A percentile compares a stretch with the other conserved stretches of the same genome.
These are phyloP conservation scores for Plasmopara halstedii DNA, from an alignment of 352 stramenopile genomes.

Conservation along the genomic window DNA sequence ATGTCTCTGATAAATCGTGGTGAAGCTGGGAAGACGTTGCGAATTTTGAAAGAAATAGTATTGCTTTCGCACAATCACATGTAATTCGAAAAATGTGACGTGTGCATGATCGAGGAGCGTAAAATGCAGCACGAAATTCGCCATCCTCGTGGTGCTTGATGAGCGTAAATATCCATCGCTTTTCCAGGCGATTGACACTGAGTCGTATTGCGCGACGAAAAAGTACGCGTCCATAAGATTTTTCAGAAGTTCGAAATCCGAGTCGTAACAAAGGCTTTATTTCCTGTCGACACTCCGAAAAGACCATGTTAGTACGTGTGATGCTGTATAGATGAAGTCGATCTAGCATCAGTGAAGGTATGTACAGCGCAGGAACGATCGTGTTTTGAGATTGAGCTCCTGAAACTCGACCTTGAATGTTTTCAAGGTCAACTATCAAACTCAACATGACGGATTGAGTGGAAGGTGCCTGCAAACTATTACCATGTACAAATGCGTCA, in stretches of 20 bases:
- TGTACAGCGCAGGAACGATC: conserved; percentile 22
- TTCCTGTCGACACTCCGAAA: conserved; percentile 7
- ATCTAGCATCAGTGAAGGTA: conserved; percentile 49
- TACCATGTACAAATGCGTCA: conserved; percentile 43
- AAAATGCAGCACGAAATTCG: conserved; percentile 19
- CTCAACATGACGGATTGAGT: conserved; percentile 6
- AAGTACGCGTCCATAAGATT: conserved; percentile 15
- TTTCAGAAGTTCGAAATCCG: conserved; percentile 13
- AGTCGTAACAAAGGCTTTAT: conserved; percentile 5
- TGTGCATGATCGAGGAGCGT: conserved; percentile 10
- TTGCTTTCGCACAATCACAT: conserved; percentile 4
- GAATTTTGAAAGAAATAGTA: conserved; percentile 16
- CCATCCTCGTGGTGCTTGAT: conserved; percentile 12
- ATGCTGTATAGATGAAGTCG: conserved; percentile 45
- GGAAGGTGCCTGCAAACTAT: background rate
- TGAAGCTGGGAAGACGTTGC: conserved; percentile 11
- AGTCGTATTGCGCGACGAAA: conserved; percentile 24
- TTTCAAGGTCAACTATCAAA: conserved; percentile 42
- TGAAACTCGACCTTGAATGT: conserved; percentile 44
- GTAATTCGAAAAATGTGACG: conserved; percentile 7
- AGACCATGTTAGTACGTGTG: conserved; percentile 12
- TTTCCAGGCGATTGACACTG: background rate
- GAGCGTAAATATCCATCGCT: conserved; percentile 21
- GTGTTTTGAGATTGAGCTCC: conserved; percentile 19
- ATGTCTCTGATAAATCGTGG: conserved; percentile 5